Percentiles rank a stretch among this genome's conserved stretches.
These are phyloP conservation scores for Ogataea trehalophila DNA, from an alignment of 805 yeast species.

Conservation along the genomic window DNA sequence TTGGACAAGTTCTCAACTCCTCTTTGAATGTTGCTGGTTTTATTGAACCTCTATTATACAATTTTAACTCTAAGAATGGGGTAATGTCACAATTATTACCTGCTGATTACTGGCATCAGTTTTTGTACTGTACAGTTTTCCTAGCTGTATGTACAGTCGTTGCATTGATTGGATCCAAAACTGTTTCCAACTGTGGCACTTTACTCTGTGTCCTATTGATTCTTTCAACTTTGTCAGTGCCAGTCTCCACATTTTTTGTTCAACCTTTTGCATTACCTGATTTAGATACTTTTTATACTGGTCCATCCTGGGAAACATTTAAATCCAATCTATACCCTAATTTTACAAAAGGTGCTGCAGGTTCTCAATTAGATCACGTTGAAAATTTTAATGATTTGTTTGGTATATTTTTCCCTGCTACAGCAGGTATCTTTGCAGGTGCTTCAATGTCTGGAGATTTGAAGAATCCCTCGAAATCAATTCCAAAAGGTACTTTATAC, in stretches of 20 bases:
- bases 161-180: conserved; percentile 73
- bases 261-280: conserved; percentile 56
- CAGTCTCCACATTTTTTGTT: conserved; percentile 66
- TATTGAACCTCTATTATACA: conserved; percentile 81
- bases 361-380: conserved; percentile 54
- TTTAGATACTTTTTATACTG: conserved; percentile 53
- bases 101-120: conserved; percentile 56
- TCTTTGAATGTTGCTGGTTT: conserved; percentile 95
- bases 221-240: conserved; percentile 73
- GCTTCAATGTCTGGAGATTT: conserved; percentile 98
- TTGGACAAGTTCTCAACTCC: conserved; percentile 90
- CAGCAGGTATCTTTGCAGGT: conserved; percentile 98
- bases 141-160: conserved; percentile 68
- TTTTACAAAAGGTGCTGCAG: conserved; percentile 90
- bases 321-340: conserved; percentile 66
- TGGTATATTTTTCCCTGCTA: conserved; percentile 96
- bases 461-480: conserved; percentile 76
- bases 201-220: conserved; percentile 63
- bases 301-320: conserved; percentile 66
- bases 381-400: conserved; percentile 84
- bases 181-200: conserved; percentile 81
- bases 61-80: conserved; percentile 64
- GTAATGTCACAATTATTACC: conserved; percentile 57
- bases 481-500: conserved; percentile 89
- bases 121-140: conserved; percentile 66